These are phyloP conservation scores for Candida vartiovaarae DNA, from an alignment of 805 yeast genomes.

Conservation along the genomic window DNA sequence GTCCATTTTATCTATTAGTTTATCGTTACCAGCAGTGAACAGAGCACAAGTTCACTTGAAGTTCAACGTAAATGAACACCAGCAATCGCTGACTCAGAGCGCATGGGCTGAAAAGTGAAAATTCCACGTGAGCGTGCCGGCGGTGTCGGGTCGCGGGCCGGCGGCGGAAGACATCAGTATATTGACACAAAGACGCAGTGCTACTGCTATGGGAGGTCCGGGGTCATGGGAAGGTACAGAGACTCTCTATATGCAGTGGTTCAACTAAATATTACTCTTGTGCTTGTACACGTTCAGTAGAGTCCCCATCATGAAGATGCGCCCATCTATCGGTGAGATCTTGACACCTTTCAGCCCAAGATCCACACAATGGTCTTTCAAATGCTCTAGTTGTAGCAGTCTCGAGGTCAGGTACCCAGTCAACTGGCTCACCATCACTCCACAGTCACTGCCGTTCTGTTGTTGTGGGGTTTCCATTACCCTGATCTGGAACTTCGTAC, in stretches of 20 bases:
- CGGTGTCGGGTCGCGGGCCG: too few species aligned
- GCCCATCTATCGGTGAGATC: slow-evolving; percentile 41
- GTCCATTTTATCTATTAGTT: slow-evolving; percentile 51
- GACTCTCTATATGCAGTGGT: too few species aligned
- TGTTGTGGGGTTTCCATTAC: slow-evolving; percentile 45
- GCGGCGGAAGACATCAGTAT: too few species aligned
- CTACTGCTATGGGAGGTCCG: too few species aligned
- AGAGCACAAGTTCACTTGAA: too few species aligned
- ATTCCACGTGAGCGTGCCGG: too few species aligned
- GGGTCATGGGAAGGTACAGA: too few species aligned
- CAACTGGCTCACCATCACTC: slow-evolving; percentile 31
- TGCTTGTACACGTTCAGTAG: slow-evolving; percentile 24
- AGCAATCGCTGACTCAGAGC: too few species aligned
- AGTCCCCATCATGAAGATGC: slow-evolving; percentile 36
- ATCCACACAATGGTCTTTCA: slow-evolving; percentile 26
- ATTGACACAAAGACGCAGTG: too few species aligned
- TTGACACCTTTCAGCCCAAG: slow-evolving; percentile 34
- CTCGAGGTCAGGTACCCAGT: slow-evolving; percentile 30
- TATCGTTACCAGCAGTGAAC: too few species aligned
- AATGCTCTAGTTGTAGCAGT: slow-evolving; percentile 22
- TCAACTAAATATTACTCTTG: slow-evolving; percentile 1
- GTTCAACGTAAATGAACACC: too few species aligned
- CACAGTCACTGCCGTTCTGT: slow-evolving; percentile 61
- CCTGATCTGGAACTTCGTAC: slow-evolving; percentile 18
- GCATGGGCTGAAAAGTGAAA: too few species aligned